Conservation (phyloP, 352 stramenopile species). For the Pilasporangium apinafurcum region DNA sequence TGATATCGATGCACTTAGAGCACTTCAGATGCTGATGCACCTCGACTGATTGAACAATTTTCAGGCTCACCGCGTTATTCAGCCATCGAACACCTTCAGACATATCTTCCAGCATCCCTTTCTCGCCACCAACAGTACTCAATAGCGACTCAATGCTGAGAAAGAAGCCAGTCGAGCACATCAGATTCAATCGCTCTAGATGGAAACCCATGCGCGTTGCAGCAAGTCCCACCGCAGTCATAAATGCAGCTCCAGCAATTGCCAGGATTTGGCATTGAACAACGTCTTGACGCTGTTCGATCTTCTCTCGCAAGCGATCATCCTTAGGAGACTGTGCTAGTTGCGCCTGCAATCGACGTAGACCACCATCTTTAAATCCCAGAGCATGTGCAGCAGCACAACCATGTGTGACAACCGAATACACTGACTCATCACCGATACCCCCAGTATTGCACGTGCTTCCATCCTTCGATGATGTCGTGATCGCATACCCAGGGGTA, state of each 20-base stretch:
- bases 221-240: constrained; percentile 63
- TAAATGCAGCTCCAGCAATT: constrained; percentile 65
- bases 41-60: constrained; percentile 33
- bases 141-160: constrained; percentile 94
- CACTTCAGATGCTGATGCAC: constrained; percentile 28
- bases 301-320: constrained; percentile 38
- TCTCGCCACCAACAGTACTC: constrained; percentile 91
- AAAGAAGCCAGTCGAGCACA: constrained; percentile 75
- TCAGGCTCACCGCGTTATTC: constrained; percentile 70
- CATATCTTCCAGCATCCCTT: constrained; percentile 95
- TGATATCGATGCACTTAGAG: constrained; percentile 74
- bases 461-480: constrained; percentile 21
- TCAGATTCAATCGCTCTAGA: constrained; percentile 48
- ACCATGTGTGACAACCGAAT: constrained; percentile 73
- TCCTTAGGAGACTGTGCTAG: constrained; percentile 40
- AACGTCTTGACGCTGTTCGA: constrained; percentile 79
- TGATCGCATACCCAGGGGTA: neutral
- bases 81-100: constrained; percentile 83
- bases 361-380: constrained; percentile 80
- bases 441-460: neutral
- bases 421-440: constrained; percentile 46
- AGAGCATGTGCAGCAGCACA: constrained; percentile 73
- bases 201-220: constrained; percentile 46
- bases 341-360: constrained; percentile 51
- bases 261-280: constrained; percentile 70